These are phyloP conservation scores for Pestalotiopsis sp. DNA, from an alignment of 2,329 filamentous ascomycete species.

Conservation along the genomic window DNA sequence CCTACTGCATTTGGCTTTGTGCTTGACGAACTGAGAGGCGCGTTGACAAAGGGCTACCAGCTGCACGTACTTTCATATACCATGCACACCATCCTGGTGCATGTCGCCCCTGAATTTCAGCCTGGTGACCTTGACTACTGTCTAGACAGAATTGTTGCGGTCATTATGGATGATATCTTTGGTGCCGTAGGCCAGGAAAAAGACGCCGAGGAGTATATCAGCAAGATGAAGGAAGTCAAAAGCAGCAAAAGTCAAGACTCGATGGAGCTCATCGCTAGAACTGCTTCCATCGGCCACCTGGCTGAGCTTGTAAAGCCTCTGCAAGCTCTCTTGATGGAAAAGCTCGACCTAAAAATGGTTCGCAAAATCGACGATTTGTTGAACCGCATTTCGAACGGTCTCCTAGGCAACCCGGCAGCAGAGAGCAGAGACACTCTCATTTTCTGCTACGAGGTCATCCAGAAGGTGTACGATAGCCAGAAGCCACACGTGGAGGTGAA, in stretches of 20 bases:
- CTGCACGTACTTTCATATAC: slow-evolving; percentile 95
- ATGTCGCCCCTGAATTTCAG: slow-evolving; percentile 69
- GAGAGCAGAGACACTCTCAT: slow-evolving; percentile 82
- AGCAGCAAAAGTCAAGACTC: slow-evolving; percentile 98
- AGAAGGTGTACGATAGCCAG: slow-evolving; percentile 75
- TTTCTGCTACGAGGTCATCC: slow-evolving; percentile 93
- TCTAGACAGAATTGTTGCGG: slow-evolving; percentile 71
- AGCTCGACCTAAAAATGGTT: slow-evolving; percentile 78
- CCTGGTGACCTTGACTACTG: slow-evolving; percentile 91
- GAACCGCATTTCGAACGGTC: slow-evolving; percentile 77
- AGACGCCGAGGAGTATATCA: slow-evolving; percentile 93
- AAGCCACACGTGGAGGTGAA: slow-evolving; percentile 53
- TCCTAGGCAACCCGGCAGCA: slow-evolving; percentile 79
- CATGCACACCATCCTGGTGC: slow-evolving; percentile 85
- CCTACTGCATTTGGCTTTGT: slow-evolving; percentile 87
- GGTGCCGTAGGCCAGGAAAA: slow-evolving; percentile 92
- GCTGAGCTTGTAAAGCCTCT: slow-evolving; percentile 78
- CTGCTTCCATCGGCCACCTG: slow-evolving; percentile 73
- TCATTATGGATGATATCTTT: slow-evolving; percentile 98
- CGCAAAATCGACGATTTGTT: slow-evolving; percentile 91
- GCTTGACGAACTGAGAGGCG: slow-evolving; percentile 84
- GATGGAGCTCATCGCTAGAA: slow-evolving; percentile 88
- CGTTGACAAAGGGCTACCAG: slow-evolving; percentile 85
- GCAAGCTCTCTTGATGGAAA: slow-evolving; percentile 77
- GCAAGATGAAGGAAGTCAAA: slow-evolving; percentile 96